phyloP scores from a whole-genome alignment of 192 early-diverging fungal genomes.

The Helicostylum pulchrum region DNA sequence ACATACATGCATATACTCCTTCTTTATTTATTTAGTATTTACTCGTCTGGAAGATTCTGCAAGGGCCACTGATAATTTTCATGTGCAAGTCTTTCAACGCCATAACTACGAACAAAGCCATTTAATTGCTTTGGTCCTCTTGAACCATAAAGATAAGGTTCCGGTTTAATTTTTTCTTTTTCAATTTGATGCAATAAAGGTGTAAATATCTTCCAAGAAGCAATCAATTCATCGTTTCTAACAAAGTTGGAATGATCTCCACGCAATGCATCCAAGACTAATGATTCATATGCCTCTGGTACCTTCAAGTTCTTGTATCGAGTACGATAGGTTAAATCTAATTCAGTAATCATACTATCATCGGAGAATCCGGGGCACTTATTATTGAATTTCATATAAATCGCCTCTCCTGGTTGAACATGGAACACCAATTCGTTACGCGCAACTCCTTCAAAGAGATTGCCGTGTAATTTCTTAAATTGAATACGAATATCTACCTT shows the following conservation, averaged over 20 bases:
- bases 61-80: constrained; percentile 50
- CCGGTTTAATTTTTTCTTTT: constrained; percentile 41
- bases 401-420: constrained; percentile 91
- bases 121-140: constrained; percentile 78
- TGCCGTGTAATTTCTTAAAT: constrained; percentile 79
- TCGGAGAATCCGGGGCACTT: constrained; percentile 89
- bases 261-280: constrained; percentile 88
- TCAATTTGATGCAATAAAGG: constrained; percentile 91
- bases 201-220: constrained; percentile 97
- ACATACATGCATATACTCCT: no score
- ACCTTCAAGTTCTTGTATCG: constrained; percentile 87
- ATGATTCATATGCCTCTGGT: constrained; percentile 94
- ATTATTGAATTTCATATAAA: constrained; percentile 96
- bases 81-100: constrained; percentile 41
- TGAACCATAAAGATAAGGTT: constrained; percentile 77
- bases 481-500: constrained; percentile 93
- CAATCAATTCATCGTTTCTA: constrained; percentile 87
- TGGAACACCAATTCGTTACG: constrained; percentile 96
- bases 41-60: constrained; percentile 13
- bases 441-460: constrained; percentile 67
- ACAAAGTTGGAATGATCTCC: constrained; percentile 98
- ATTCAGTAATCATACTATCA: constrained; percentile 87
- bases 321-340: constrained; percentile 89
- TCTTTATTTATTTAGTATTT: background rate
- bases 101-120: constrained; percentile 67